Evolutionary conservation across 1,284 basidiomycete species (phyloP).

Genomic region (Boletellus dicymbophilus): DNA sequence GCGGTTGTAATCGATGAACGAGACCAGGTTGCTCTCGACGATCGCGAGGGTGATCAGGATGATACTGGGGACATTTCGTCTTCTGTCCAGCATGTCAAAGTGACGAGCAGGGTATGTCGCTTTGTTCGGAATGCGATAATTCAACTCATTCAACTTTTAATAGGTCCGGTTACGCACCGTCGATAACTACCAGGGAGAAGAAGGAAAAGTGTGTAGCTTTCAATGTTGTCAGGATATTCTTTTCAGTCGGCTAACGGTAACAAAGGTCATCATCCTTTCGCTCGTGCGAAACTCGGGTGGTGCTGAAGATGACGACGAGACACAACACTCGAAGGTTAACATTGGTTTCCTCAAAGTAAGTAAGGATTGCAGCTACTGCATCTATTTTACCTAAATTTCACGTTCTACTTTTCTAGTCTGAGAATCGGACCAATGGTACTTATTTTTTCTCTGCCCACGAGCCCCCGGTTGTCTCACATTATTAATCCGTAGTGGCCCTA

Average conservation of each 20-base stretch:
- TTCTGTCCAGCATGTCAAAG: slow-evolving; percentile 48
- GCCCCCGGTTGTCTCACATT: background rate
- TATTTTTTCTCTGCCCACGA: background rate
- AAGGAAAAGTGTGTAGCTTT: slow-evolving; percentile 47
- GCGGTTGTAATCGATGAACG: slow-evolving; percentile 69
- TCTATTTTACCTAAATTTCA: background rate
- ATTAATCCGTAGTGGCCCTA: slow-evolving; percentile 55
- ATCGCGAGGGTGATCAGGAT: slow-evolving; percentile 44
- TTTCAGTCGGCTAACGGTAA: background rate
- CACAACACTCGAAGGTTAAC: slow-evolving; percentile 30
- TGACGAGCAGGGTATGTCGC: slow-evolving; percentile 46
- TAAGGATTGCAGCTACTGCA: too few species aligned
- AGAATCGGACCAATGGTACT: slow-evolving; percentile 57
- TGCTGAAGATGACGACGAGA: slow-evolving; percentile 34
- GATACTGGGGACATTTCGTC: slow-evolving; percentile 29
- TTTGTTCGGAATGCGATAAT: background rate
- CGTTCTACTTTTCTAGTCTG: slow-evolving; percentile 39
- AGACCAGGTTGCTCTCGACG: slow-evolving; percentile 58
- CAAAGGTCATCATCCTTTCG: slow-evolving; percentile 65
- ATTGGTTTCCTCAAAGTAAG: slow-evolving; percentile 73
- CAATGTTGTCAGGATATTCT: too few species aligned
- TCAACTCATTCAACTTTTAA: background rate
- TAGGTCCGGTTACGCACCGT: slow-evolving; percentile 72
- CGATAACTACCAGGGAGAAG: slow-evolving; percentile 78
- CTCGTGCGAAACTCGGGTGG: slow-evolving; percentile 68